Percentiles rank a stretch among this genome's conserved stretches.
Evolutionary conservation across 495 filamentous ascomycete species (phyloP).

Genomic region (Trichoderma reesei): DNA sequence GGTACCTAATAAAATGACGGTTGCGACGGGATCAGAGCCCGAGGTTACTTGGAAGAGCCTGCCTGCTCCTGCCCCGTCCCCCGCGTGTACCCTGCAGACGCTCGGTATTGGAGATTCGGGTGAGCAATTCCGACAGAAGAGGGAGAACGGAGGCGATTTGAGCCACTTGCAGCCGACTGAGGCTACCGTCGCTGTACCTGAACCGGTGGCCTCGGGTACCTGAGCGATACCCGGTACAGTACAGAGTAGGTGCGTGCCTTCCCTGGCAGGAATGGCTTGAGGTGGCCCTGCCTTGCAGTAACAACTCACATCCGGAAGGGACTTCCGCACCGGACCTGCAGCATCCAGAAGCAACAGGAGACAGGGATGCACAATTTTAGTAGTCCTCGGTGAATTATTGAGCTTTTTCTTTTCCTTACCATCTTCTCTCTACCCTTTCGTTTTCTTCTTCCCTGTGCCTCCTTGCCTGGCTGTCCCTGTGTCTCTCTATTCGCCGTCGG

Average conservation of each 20-base stretch:
- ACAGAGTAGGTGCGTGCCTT: not conserved
- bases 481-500: not conserved
- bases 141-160: not conserved
- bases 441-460: not conserved
- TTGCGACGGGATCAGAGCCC: not conserved
- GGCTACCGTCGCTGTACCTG: too few relatives aligned
- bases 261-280: too few relatives aligned
- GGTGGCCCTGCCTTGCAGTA: not conserved
- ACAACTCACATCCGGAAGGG: slow-evolving; percentile 5
- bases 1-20: not conserved
- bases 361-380: not conserved
- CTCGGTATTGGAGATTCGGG: too few relatives aligned
- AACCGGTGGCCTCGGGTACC: not conserved
- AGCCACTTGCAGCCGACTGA: not conserved
- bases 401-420: not conserved
- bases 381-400: not conserved
- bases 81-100: not conserved
- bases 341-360: not conserved
- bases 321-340: not conserved
- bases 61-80: not conserved
- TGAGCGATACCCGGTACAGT: not conserved
- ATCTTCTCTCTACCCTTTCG: not conserved
- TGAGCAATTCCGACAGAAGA: too few relatives aligned
- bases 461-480: not conserved
- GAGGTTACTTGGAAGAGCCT: not conserved